phyloP scores from a whole-genome alignment of 352 stramenopile genomes.

The Blastocystis sp. region DNA sequence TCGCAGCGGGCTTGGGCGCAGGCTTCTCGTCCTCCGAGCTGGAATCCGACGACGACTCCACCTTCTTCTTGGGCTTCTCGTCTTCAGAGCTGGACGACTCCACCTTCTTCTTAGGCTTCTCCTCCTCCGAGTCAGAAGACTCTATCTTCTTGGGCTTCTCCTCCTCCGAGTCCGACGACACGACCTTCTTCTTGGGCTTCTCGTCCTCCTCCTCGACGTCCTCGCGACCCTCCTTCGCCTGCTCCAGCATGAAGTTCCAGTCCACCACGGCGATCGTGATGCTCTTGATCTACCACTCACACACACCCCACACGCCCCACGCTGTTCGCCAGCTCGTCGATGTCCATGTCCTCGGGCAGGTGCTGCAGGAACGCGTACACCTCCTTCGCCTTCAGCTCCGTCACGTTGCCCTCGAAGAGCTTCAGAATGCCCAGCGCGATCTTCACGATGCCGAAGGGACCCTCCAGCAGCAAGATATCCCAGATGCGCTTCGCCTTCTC shows the following conservation, averaged over 20 bases:
- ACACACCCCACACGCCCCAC: background rate
- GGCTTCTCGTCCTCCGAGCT: slow-evolving; percentile 70
- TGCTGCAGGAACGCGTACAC: slow-evolving; percentile 68
- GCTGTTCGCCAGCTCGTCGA: slow-evolving; percentile 53
- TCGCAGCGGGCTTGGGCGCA: slow-evolving; percentile 13
- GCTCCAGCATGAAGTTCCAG: slow-evolving; percentile 40
- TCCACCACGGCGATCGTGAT: slow-evolving; percentile 26
- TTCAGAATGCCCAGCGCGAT: slow-evolving; percentile 63
- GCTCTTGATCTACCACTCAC: slow-evolving; percentile 53
- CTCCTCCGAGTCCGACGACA: slow-evolving; percentile 19
- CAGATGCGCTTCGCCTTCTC: slow-evolving; percentile 69
- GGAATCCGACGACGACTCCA: slow-evolving; percentile 46
- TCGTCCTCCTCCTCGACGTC: slow-evolving; percentile 22
- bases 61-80: slow-evolving; percentile 46
- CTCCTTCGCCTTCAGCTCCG: slow-evolving; percentile 31
- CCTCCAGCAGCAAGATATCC: slow-evolving; percentile 71
- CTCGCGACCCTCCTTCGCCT: background rate
- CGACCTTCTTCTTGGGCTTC: slow-evolving; percentile 59
- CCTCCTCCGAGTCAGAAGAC: background rate
- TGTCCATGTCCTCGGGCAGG: slow-evolving; percentile 64
- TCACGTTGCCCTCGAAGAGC: slow-evolving; percentile 15
- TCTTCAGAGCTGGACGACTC: slow-evolving; percentile 45
- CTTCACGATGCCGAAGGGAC: slow-evolving; percentile 63
- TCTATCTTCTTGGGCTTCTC: background rate
- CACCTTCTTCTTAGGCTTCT: slow-evolving; percentile 69